Evolutionary conservation across 208 protist genomes (phyloP), one percentile per base, ranked within the genome.

Genomic region (Leptomonas pyrrhocoris): DNA sequence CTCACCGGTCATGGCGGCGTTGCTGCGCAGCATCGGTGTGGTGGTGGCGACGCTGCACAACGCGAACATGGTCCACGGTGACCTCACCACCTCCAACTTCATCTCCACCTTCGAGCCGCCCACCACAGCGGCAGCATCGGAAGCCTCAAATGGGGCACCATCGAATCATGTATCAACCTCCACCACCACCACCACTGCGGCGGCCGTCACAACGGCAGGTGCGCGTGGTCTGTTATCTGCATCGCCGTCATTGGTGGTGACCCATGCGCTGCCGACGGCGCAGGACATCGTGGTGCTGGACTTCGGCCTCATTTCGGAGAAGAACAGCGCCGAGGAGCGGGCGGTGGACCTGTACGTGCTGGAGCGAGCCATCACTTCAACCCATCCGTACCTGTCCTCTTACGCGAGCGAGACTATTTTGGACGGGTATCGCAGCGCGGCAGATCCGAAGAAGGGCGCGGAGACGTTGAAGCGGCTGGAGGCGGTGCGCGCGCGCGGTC

Each of bases 281-380:
- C 21, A 73, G 69, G 72, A 77, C 36, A 64, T 97, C 25, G 84
- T 96, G 12, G 82, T 99, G 16, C 96, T 99, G 42, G 98, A 99
- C 78, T 99, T 99, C 85, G 98, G 98, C 8, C 84, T 99, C 2
- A 91, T 94, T 31, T 96, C 80, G 58, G 74, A 94, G 18, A 96
- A 97, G 55, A 86, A 64, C 27, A 84, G 77, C 28, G 65, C 74
- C 0, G 98, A 99, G 83, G 98, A 99, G 72, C 96, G 97, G 30
- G 98, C 98, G 0, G 98, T 99, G 0, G 98, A 99, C 76, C 79
- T 99, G 4, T 99, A 99, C 70, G 98, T 99, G 38, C 83, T 99
- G 4, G 98, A 99, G 82, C 77, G 97, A n/a, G 98, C 98, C 15
- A 86, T 99, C 46, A 54, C 86, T 7, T 93, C 87, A 2, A 98